These are phyloP conservation scores for Ganoderma lingzhi DNA, from an alignment of 1,284 basidiomycete genomes.

Conservation along the genomic window DNA sequence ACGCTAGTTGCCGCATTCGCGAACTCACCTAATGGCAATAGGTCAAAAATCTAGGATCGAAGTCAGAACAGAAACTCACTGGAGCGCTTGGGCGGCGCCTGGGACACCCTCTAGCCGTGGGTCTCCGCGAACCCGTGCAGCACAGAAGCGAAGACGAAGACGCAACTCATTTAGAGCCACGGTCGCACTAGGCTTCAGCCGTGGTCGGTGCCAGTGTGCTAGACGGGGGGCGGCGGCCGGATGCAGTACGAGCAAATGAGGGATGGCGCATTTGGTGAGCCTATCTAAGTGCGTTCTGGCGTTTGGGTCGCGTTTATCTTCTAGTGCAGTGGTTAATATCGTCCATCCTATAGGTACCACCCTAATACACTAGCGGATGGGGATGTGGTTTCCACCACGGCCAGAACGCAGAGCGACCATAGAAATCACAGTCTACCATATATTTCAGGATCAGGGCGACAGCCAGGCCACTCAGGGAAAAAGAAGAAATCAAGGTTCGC, in stretches of 20 bases:
- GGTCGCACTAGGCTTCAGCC: slow-evolving; percentile 1
- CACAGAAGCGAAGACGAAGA: background rate
- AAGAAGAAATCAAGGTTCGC: slow-evolving; percentile 1
- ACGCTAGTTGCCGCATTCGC: background rate
- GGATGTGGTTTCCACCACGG: background rate
- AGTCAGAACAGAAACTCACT: background rate
- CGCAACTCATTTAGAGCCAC: background rate
- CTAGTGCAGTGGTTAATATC: background rate
- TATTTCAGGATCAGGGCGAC: background rate
- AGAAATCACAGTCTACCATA: background rate
- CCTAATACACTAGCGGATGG: background rate
- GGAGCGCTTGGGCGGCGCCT: background rate
- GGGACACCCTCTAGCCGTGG: background rate
- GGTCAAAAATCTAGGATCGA: background rate
- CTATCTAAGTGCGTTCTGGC: background rate
- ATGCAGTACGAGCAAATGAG: background rate
- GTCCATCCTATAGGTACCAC: background rate
- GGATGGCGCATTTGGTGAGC: background rate
- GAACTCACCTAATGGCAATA: background rate
- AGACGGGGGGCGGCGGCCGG: background rate
- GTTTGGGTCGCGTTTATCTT: background rate
- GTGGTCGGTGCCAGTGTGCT: background rate
- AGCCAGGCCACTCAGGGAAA: background rate
- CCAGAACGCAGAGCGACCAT: background rate
- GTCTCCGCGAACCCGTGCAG: background rate